Base-by-base conservation (phyloP, 257 asterid species). In the Echium plantagineum region DNA sequence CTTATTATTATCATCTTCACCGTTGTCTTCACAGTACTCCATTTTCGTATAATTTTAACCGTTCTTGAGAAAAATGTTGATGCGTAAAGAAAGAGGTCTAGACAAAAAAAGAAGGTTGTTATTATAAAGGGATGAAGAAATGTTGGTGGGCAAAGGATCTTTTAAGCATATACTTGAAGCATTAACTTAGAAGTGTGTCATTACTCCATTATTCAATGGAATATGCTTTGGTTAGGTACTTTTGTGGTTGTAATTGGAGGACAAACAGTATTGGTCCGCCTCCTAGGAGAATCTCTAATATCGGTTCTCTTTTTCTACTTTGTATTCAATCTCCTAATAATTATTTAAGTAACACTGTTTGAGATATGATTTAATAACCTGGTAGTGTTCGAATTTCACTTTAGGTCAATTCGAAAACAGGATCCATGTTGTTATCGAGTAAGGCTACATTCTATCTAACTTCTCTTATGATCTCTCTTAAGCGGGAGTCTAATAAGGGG, bases 101-200 rank as follows among this genome's bases (percentile, higher is more conserved):
- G 51, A 28, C 32, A 1, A 47, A 26, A 17, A 17, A 30, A 58
- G 15, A 18, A 47, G 30, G 63, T 30, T 54, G 51, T 42, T 56
- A 19, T 69, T 71, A 51, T 22, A 35, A 30, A 64, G 64, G 60
- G 32, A 69, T 21, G 69, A 22, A 42, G 16, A 35, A 18, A 24
- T 64, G 58, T 52, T 72, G 71, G 69, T 72, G 70, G 77, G 55
- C 49, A 62, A 58, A 72, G 87, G 62, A 76, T 78, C 87, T 74
- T 78, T 70, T 53, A 17, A 74, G 87, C 74, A 78, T 81, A 78
- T 81, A 76, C 85, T 70, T 60, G 31, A 48, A 61, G 63, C 79
- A 77, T 70, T 68, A 67, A 38, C 72, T 67, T 70, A 15, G 61
- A 35, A 62, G 62, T 32, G 15, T 24, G 12, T 54, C 7, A 61